Percentiles rank a stretch among this genome's conserved stretches.
These are phyloP conservation scores for Cordyceps farinosa DNA, from an alignment of 2,329 filamentous ascomycete species.

Conservation along the genomic window DNA sequence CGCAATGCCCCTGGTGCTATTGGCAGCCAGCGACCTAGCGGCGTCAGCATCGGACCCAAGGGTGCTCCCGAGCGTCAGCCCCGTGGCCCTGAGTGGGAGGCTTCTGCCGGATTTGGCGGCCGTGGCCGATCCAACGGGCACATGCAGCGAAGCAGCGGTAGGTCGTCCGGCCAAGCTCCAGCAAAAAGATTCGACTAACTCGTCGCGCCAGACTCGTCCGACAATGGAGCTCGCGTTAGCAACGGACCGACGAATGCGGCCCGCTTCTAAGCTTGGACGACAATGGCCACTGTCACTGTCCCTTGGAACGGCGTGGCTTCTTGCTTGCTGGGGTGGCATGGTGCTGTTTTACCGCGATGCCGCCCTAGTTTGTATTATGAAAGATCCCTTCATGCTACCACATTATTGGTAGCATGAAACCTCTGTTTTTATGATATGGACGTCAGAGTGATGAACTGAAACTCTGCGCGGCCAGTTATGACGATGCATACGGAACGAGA, in stretches of 20 bases:
- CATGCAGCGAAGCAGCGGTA: constrained; percentile 59
- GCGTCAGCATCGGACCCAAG: constrained; percentile 37
- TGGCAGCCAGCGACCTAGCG: constrained; percentile 59
- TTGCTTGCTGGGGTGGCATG: constrained; percentile 21
- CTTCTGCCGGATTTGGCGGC: constrained; percentile 47
- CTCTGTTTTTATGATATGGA: constrained; percentile 15
- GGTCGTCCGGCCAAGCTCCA: constrained; percentile 27
- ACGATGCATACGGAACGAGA: constrained; percentile 38
- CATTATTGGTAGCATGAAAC: neutral
- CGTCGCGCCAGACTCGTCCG: constrained; percentile 37
- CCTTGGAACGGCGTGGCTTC: constrained; percentile 12
- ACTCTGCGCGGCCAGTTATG: constrained; percentile 30
- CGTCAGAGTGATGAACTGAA: constrained; percentile 1
- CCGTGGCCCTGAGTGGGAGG: constrained; percentile 62
- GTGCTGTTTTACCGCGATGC: neutral
- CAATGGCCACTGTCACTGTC: neutral
- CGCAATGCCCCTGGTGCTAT: constrained; percentile 58
- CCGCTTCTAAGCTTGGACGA: constrained; percentile 8
- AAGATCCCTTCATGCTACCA: neutral
- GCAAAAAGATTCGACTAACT: constrained; percentile 3
- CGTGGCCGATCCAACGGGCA: constrained; percentile 58
- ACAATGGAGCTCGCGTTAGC: constrained; percentile 39
- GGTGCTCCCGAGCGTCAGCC: constrained; percentile 59
- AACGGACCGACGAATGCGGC: constrained; percentile 31
- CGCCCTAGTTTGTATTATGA: constrained; percentile 13